phyloP scores from a whole-genome alignment of 768 basidiomycete species.

The Auriscalpium microsporum region DNA sequence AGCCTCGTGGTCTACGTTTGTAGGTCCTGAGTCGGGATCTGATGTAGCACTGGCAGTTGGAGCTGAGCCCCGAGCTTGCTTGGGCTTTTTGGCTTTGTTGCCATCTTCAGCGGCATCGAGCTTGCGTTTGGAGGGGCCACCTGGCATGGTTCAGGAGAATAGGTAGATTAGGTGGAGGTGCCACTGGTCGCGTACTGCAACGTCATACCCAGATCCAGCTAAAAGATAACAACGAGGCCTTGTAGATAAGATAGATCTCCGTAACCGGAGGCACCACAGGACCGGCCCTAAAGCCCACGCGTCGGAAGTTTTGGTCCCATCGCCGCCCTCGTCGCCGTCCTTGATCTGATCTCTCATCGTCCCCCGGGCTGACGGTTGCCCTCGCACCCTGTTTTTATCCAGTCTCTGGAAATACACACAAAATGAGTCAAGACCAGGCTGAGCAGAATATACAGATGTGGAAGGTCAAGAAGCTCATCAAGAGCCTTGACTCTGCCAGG shows the following conservation, averaged over 20 bases:
- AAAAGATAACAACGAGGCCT: no score
- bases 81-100: not conserved
- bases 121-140: not conserved
- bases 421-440: conserved; percentile 76
- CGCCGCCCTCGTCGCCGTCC: not conserved
- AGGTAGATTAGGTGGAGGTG: no score
- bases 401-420: conserved; percentile 20
- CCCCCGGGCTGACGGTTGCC: not conserved
- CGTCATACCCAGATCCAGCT: no score
- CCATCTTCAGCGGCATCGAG: not conserved
- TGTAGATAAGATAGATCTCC: no score
- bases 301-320: not conserved
- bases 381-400: not conserved
- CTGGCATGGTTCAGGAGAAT: not conserved
- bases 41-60: not conserved
- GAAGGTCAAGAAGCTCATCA: conserved; percentile 99
- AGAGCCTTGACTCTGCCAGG: conserved; percentile 90
- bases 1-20: not conserved
- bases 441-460: conserved; percentile 97
- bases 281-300: not conserved
- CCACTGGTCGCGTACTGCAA: no score
- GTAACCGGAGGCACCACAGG: not conserved
- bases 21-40: not conserved
- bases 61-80: not conserved
- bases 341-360: conserved; percentile 3